phyloP scores from a whole-genome alignment of 2,329 filamentous ascomycete species.

The Cryphonectria japonica region DNA sequence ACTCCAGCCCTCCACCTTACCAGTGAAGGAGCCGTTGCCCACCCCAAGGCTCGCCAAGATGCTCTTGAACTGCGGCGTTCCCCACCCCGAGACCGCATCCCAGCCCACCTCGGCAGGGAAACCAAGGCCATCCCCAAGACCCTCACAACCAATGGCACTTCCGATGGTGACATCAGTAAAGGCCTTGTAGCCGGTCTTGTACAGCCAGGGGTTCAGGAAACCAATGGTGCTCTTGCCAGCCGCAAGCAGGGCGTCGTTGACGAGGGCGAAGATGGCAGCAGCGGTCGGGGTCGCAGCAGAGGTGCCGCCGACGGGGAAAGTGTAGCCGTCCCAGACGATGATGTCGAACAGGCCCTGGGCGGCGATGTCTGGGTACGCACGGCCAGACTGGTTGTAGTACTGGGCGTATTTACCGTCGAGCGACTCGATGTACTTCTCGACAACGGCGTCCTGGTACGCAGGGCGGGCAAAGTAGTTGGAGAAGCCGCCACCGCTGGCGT shows the following conservation, averaged over 20 bases:
- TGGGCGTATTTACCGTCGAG: conserved; percentile 48
- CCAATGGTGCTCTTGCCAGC: conserved; percentile 54
- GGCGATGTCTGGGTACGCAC: conserved; percentile 56
- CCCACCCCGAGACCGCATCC: conserved; percentile 55
- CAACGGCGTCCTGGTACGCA: conserved; percentile 48
- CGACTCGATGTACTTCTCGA: conserved; percentile 45
- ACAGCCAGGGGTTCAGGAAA: conserved; percentile 57
- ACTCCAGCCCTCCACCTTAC: conserved; percentile 20
- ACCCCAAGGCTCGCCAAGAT: conserved; percentile 20
- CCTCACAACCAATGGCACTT: conserved; percentile 45
- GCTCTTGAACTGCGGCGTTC: conserved; percentile 42
- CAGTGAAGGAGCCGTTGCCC: conserved; percentile 14
- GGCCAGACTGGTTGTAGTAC: conserved; percentile 50
- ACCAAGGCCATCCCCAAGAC: conserved; percentile 21
- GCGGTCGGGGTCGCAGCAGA: conserved; percentile 59
- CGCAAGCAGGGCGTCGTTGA: conserved; percentile 57
- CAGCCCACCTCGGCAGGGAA: conserved; percentile 46
- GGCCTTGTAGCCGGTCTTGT: conserved; percentile 47
- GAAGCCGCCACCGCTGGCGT: conserved; percentile 57
- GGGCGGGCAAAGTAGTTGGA: conserved; percentile 53
- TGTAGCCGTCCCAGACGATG: conserved; percentile 39
- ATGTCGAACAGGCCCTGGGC: conserved; percentile 62
- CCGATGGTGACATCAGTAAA: conserved; percentile 42
- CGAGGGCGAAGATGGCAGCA: conserved; percentile 56
- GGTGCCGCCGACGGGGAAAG: conserved; percentile 45